These are phyloP conservation scores for Aspergillus ibericus DNA, from an alignment of 2,329 filamentous ascomycete genomes.

Conservation along the genomic window DNA sequence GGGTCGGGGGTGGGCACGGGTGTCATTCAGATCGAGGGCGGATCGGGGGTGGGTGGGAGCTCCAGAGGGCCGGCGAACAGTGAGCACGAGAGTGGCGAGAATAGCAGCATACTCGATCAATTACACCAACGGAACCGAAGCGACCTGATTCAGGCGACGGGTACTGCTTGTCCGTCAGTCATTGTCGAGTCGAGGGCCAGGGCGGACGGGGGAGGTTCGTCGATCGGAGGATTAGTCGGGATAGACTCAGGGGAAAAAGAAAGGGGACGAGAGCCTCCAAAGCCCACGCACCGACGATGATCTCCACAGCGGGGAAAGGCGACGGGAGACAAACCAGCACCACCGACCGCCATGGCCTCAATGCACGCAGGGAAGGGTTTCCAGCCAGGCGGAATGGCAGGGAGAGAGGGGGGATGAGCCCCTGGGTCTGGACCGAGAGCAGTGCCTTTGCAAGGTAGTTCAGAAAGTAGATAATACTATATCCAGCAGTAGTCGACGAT, in stretches of 20 bases:
- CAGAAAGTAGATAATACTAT: background rate
- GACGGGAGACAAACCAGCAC: background rate
- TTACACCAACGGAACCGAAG: conserved; percentile 5
- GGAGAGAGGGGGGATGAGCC: background rate
- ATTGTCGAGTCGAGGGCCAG: conserved; percentile 1
- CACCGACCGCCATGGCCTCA: background rate
- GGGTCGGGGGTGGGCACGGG: background rate
- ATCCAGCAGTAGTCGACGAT: background rate
- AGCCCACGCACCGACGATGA: conserved; percentile 2
- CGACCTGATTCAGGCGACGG: background rate
- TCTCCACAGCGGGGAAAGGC: background rate
- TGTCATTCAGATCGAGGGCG: conserved; percentile 8
- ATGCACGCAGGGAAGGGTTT: background rate
- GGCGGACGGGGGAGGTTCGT: background rate
- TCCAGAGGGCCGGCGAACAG: conserved; percentile 10
- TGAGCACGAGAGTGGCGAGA: background rate
- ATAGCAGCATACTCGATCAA: conserved; percentile 14
- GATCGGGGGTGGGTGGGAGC: conserved; percentile 9
- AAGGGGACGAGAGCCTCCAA: conserved; percentile 2
- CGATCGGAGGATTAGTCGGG: conserved; percentile 7
- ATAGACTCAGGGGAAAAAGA: conserved; percentile 1
- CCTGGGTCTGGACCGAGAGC: too few species aligned
- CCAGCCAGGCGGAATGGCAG: background rate
- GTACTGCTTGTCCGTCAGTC: background rate
- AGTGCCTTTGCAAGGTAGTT: too few species aligned